Evolutionary conservation across 495 filamentous ascomycete genomes (phyloP), one percentile per base, ranked within the genome.

Genomic region (Aspergillus sclerotiicarbonarius): DNA sequence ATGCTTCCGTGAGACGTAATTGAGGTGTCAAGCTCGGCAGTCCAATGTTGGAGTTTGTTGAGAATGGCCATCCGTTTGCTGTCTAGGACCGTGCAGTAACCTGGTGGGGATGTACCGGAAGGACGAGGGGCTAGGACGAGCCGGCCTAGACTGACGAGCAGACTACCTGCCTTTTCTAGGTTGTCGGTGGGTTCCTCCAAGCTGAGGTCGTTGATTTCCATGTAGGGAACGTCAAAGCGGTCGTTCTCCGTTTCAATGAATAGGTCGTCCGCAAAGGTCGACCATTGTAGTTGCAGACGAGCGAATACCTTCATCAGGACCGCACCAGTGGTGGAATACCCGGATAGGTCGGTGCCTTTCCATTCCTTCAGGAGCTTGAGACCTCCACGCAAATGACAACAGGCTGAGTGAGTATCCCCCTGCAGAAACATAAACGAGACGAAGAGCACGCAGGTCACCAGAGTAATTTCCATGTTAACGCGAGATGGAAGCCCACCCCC

Each of bases 391-490:
- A 68, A 51, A 51, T 65, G 62, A 29, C 31, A 48, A 53, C 47
- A 52, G 29, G 76, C 78, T 30, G 72, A 67, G 8, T 59, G 66
- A 57, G 70, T 65, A 62, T 80, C 76, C 32, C 70, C 72, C 57
- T 76, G 73, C 63, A 80, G 69, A 54, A 79, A 68, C 56, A 78
- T 70, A 33, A 78, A 73, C 50, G 72, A 81, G 8, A 79, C 67
- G 45, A 80, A 78, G 19, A 82, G 67, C 18, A 82, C 60, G 52
- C 78, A 80, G 2, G 72, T 76, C n/a, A 81, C 59, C 8, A 82
- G 61, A 8, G 53, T 53, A 29, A 53, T 49, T 31, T 62, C 57
- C 44, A 59, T 54, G 41, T 50, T 32, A 15, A 44, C 25, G 15
- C 35, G 49, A 31, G 48, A 30, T 49, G 25, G 12, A 13, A 51